These are phyloP conservation scores for Kuraishia hungarica DNA, from an alignment of 805 yeast genomes.

Conservation along the genomic window DNA sequence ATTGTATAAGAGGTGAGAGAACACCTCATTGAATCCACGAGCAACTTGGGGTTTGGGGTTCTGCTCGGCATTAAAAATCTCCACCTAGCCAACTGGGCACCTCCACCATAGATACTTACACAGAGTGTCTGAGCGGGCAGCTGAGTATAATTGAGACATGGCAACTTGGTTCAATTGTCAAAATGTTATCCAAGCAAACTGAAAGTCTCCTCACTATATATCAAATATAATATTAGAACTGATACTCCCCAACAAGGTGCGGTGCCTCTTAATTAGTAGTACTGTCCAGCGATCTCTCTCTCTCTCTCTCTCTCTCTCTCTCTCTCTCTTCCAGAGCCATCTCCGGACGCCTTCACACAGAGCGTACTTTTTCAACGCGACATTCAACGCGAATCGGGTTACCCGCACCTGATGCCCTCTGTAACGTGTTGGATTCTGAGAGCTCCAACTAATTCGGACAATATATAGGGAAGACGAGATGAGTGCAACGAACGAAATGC, in stretches of 20 bases:
- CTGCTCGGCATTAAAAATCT: not conserved
- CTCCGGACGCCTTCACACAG: not conserved
- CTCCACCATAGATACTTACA: constrained; percentile 28
- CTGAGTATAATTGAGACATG: constrained; percentile 40
- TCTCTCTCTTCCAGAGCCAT: not conserved
- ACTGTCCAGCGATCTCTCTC: not conserved
- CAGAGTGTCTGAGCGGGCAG: constrained; percentile 85
- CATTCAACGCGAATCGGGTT: not conserved
- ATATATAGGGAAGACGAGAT: no score
- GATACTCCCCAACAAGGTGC: no score
- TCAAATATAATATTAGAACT: no score
- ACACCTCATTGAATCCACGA: no score
- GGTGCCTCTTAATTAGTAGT: no score
- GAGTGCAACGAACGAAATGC: no score
- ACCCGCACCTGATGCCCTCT: not conserved
- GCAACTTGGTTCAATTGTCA: not conserved
- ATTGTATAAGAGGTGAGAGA: not conserved
- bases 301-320: no score
- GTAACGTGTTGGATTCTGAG: not conserved
- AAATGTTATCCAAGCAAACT: not conserved
- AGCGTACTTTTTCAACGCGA: not conserved
- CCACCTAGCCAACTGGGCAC: not conserved
- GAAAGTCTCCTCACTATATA: not conserved
- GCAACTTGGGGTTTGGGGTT: no score
- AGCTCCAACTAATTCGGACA: not conserved